Evolutionary conservation across 1,284 basidiomycete genomes (phyloP).

Genomic region (Ceratobasidium sp.): DNA sequence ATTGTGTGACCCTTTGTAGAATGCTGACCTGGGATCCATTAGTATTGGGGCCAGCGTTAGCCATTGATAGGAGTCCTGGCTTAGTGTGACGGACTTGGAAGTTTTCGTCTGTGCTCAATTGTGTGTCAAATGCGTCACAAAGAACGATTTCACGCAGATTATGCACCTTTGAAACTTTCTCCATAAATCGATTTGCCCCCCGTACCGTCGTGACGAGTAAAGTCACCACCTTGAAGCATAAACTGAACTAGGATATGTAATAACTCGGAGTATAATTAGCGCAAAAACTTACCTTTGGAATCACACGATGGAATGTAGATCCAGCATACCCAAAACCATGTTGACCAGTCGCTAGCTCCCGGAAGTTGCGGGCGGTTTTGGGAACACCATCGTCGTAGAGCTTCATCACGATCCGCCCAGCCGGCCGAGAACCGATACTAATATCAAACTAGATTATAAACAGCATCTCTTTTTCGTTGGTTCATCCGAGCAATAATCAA

Average conservation of each 20-base stretch:
- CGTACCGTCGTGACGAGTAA: slow-evolving; percentile 73
- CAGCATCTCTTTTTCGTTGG: neutral
- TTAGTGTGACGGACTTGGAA: slow-evolving; percentile 63
- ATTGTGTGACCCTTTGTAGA: neutral
- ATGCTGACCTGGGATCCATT: slow-evolving; percentile 59
- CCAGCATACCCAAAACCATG: slow-evolving; percentile 59
- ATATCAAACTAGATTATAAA: slow-evolving; percentile 50
- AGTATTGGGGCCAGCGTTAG: slow-evolving; percentile 65
- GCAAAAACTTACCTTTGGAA: slow-evolving; percentile 49
- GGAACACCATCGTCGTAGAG: slow-evolving; percentile 58
- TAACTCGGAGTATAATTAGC: neutral
- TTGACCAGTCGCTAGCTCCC: slow-evolving; percentile 62
- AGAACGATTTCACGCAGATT: neutral
- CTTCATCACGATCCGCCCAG: slow-evolving; percentile 58
- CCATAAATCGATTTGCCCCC: slow-evolving; percentile 96
- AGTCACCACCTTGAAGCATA: slow-evolving; percentile 77
- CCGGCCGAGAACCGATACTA: slow-evolving; percentile 50
- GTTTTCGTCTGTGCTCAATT: slow-evolving; percentile 47
- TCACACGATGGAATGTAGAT: slow-evolving; percentile 57
- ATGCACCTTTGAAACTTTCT: slow-evolving; percentile 76
- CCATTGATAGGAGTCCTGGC: slow-evolving; percentile 66
- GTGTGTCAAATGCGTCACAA: slow-evolving; percentile 50
- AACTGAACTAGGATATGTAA: slow-evolving; percentile 63
- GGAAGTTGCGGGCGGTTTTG: slow-evolving; percentile 61
- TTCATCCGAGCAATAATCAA: neutral